These are phyloP conservation scores for Cenchrus purpureus DNA, from an alignment of 176 grass and related monocot genomes.

Conservation along the genomic window DNA sequence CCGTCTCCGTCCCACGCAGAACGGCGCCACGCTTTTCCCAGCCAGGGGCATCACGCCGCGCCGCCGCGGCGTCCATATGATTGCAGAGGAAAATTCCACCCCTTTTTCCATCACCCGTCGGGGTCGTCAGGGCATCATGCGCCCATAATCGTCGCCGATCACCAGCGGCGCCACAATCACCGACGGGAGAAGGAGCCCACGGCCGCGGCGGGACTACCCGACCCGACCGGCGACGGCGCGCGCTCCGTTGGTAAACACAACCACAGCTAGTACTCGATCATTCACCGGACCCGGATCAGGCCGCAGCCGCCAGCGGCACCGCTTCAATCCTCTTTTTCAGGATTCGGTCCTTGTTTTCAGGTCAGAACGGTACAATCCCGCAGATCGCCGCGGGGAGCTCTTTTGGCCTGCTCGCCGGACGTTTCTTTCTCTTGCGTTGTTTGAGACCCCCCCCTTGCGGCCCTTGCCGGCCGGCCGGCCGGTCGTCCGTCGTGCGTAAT, in stretches of 20 bases:
- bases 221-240: background rate
- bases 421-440: background rate
- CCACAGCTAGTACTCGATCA: too few relatives aligned
- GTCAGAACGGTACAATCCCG: constrained; percentile 7
- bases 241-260: background rate
- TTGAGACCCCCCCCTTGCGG: background rate
- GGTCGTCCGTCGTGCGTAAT: background rate
- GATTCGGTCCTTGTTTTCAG: constrained; percentile 36
- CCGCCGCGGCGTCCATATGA: constrained; percentile 4
- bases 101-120: background rate
- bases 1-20: constrained; percentile 28
- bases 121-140: background rate
- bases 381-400: constrained; percentile 16
- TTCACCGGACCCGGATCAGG: constrained; percentile 10
- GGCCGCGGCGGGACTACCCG: too few relatives aligned
- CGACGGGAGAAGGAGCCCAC: constrained; percentile 26
- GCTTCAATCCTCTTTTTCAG: background rate
- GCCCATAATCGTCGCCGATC: constrained; percentile 1
- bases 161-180: background rate
- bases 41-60: background rate
- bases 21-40: constrained; percentile 31
- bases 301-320: background rate
- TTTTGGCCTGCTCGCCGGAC: constrained; percentile 28
- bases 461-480: background rate
- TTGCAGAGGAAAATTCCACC: background rate